Evolutionary conservation across 2,329 filamentous ascomycete genomes (phyloP), one percentile per base, ranked within the genome.

Genomic region (Juglanconis oblonga): DNA sequence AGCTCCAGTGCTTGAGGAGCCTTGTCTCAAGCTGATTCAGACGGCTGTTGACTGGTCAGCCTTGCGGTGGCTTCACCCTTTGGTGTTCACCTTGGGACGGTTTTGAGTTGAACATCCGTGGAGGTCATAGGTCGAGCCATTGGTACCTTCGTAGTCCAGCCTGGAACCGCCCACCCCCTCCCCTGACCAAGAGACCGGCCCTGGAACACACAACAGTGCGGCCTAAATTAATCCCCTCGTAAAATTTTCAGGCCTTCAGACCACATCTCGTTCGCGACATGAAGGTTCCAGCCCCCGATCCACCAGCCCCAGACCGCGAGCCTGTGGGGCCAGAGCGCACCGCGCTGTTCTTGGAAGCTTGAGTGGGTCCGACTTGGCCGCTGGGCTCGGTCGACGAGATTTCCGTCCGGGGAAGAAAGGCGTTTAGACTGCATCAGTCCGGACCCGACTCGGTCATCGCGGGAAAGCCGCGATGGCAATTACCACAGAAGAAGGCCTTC

Each of bases 371-470:
- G 14, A 49, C 29, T n/a, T 42, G 54, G 49, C 49, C 50, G 51
- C 44, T 49, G 45, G 10, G 36, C 62, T 64, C 62, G 62, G 62
- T 64, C 52, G 51, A 62, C 62, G 62, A 64, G 57, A 55, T 49
- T n/a, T 64, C 62, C 52, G 59, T 29, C 52, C 64, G 64, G 64
- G 59, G 53, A 50, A 62, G 47, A 64, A 59, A 65, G 64, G 64
- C 61, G 62, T 62, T 64, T 64, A 60, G 61, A 11, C 36, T 33
- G 38, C 42, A 51, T 56, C 63, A 58, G 52, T 49, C 63, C 58
- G 48, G 57, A 13, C 10, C 56, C 63, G 50, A 44, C 57, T 53
- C 57, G 61, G 50, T 56, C 50, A 42, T 59, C 35, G 50, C 53
- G 31, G 29, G 40, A 40, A 40, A 35, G 42, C 1, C 52, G 57